A percentile compares a stretch with the other conserved stretches of the same genome.
Evolutionary conservation across 2,329 filamentous ascomycete genomes (phyloP).

Genomic region (Cladosporium velox): DNA sequence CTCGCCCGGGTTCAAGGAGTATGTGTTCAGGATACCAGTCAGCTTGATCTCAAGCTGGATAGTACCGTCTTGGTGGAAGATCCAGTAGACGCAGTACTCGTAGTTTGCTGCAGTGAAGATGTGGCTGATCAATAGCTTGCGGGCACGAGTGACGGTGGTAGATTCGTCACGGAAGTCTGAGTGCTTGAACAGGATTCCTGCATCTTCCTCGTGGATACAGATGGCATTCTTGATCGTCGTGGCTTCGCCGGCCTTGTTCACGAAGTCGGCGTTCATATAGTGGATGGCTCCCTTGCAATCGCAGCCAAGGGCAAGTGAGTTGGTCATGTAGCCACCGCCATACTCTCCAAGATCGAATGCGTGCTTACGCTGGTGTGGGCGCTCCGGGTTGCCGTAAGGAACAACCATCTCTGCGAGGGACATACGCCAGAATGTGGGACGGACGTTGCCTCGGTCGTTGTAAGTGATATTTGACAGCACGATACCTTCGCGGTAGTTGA

Average conservation of each 20-base stretch:
- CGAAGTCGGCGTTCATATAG: constrained; percentile 86
- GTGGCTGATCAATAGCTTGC: constrained; percentile 84
- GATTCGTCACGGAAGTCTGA: constrained; percentile 91
- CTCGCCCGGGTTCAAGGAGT: constrained; percentile 76
- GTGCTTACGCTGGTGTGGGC: constrained; percentile 76
- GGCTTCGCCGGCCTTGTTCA: constrained; percentile 70
- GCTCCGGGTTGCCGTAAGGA: constrained; percentile 79
- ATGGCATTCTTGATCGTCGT: constrained; percentile 89
- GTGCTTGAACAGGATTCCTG: constrained; percentile 83
- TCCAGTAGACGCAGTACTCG: constrained; percentile 85
- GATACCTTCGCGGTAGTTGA: constrained; percentile 92
- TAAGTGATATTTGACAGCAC: constrained; percentile 88
- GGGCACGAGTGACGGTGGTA: constrained; percentile 78
- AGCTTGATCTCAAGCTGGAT: constrained; percentile 88
- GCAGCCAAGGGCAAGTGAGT: constrained; percentile 73
- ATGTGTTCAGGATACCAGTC: constrained; percentile 91
- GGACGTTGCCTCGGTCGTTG: constrained; percentile 74
- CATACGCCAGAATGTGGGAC: constrained; percentile 84
- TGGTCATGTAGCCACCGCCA: constrained; percentile 81
- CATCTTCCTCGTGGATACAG: constrained; percentile 93
- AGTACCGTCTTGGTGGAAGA: constrained; percentile 89
- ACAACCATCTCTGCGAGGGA: constrained; percentile 94
- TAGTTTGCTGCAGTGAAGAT: constrained; percentile 97
- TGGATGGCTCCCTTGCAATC: constrained; percentile 90
- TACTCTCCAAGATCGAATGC: constrained; percentile 80